Evolutionary conservation across 768 basidiomycete species (phyloP).

Genomic region (Kwoniella europaea): DNA sequence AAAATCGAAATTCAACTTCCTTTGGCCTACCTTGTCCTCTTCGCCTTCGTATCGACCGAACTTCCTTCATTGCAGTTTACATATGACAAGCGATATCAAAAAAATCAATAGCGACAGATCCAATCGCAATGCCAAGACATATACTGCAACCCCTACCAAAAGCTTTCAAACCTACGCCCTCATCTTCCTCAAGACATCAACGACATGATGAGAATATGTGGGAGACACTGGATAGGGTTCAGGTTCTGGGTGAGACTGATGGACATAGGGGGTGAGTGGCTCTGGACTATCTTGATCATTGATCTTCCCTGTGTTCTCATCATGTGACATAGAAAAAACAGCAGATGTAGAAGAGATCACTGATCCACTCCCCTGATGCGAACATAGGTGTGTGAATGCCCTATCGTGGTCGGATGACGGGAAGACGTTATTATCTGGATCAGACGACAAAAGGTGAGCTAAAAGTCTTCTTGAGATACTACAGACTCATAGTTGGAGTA

Average conservation of each 20-base stretch:
- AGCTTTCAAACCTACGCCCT: conserved; percentile 26
- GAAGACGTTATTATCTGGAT: conserved; percentile 51
- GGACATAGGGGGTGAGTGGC: conserved; percentile 70
- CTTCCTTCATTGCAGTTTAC: neutral
- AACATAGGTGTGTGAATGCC: conserved; percentile 57
- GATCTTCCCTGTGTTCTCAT: neutral
- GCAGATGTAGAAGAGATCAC: neutral
- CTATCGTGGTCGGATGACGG: conserved; percentile 58
- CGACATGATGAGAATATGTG: conserved; percentile 41
- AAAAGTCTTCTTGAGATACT: no score
- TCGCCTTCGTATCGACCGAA: no score
- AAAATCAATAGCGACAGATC: neutral
- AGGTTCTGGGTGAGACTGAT: conserved; percentile 67
- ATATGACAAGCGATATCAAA: neutral
- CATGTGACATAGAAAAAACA: neutral
- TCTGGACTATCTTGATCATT: no score
- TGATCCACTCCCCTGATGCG: neutral
- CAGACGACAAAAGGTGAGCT: conserved; percentile 53
- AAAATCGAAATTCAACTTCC: no score
- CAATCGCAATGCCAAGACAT: conserved; percentile 35
- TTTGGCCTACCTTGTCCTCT: no score
- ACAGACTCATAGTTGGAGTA: no score
- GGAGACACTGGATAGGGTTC: conserved; percentile 67
- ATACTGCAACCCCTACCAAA: conserved; percentile 37
- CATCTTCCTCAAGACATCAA: neutral